phyloP scores from a whole-genome alignment of 176 grass and related monocot species.

The Musa acuminata region DNA sequence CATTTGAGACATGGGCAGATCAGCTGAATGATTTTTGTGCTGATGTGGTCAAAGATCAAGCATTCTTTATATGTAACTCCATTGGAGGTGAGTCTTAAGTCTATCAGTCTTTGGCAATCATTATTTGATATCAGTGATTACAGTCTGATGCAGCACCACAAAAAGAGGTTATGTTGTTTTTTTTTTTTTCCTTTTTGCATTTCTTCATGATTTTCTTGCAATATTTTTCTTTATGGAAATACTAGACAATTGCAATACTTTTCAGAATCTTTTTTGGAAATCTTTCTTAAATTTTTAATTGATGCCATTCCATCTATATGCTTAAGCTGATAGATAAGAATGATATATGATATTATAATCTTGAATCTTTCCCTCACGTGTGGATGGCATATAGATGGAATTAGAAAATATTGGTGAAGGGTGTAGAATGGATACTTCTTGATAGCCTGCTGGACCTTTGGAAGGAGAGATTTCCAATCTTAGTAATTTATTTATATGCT shows the following conservation, averaged over 20 bases:
- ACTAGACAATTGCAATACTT: too few relatives aligned
- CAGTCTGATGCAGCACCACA: neutral
- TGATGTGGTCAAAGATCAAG: conserved; percentile 56
- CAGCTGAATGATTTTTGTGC: conserved; percentile 75
- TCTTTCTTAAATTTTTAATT: too few relatives aligned
- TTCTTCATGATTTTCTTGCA: neutral
- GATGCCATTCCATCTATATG: too few relatives aligned
- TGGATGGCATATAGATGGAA: too few relatives aligned
- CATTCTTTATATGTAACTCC: conserved; percentile 99
- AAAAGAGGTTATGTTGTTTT: neutral
- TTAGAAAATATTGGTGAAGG: too few relatives aligned
- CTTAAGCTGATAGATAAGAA: too few relatives aligned
- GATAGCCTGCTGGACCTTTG: neutral
- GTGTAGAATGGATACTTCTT: too few relatives aligned
- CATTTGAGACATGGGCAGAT: conserved; percentile 96
- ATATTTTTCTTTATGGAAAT: neutral
- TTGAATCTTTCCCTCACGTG: too few relatives aligned
- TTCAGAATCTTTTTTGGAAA: too few relatives aligned
- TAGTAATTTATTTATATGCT: neutral
- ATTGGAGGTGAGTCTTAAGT: conserved; percentile 63
- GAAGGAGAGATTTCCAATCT: neutral
- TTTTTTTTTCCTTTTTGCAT: neutral
- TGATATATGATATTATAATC: too few relatives aligned
- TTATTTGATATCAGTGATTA: neutral
- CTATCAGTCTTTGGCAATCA: neutral